A percentile compares a stretch with the other conserved stretches of the same genome.
These are phyloP conservation scores for Pisolithus thermaeus DNA, from an alignment of 1,284 basidiomycete species.

Conservation along the genomic window DNA sequence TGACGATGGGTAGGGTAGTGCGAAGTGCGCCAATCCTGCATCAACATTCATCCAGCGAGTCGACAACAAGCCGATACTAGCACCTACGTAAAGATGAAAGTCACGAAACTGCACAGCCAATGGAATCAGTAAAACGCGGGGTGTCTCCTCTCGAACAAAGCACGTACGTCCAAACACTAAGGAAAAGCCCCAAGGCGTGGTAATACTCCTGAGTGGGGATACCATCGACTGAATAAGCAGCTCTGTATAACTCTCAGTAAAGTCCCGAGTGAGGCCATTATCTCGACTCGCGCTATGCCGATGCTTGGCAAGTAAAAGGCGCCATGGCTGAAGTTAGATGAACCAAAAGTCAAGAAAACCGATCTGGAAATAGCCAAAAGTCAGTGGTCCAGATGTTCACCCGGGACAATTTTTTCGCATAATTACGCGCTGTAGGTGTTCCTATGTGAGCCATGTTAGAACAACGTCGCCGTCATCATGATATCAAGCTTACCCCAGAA, in stretches of 20 bases:
- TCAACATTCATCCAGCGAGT: no score
- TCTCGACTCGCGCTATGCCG: slow-evolving; percentile 18
- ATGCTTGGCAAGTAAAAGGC: slow-evolving; percentile 22
- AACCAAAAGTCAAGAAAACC: slow-evolving; percentile 25
- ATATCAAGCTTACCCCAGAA: slow-evolving; percentile 19
- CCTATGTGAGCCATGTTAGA: slow-evolving; percentile 9
- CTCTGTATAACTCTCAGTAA: slow-evolving; percentile 12
- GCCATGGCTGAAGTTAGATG: slow-evolving; percentile 21
- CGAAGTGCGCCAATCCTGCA: slow-evolving; percentile 22
- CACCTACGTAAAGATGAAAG: no score
- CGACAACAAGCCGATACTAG: no score
- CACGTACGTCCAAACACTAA: not conserved
- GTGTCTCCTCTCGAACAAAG: not conserved
- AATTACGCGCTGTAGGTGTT: slow-evolving; percentile 25
- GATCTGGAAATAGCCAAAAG: slow-evolving; percentile 9
- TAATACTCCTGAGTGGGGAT: slow-evolving; percentile 1
- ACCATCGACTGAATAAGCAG: slow-evolving; percentile 22
- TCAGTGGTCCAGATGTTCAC: no score
- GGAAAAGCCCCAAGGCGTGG: not conserved
- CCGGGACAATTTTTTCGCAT: no score
- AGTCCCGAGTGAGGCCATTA: no score
- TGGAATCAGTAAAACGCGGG: slow-evolving; percentile 4
- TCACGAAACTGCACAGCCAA: slow-evolving; percentile 17
- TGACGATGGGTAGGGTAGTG: slow-evolving; percentile 20
- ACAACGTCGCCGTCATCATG: not conserved